Evolutionary conservation across 306 rosid genomes (phyloP).

Genomic region (Fragaria ananassa): DNA sequence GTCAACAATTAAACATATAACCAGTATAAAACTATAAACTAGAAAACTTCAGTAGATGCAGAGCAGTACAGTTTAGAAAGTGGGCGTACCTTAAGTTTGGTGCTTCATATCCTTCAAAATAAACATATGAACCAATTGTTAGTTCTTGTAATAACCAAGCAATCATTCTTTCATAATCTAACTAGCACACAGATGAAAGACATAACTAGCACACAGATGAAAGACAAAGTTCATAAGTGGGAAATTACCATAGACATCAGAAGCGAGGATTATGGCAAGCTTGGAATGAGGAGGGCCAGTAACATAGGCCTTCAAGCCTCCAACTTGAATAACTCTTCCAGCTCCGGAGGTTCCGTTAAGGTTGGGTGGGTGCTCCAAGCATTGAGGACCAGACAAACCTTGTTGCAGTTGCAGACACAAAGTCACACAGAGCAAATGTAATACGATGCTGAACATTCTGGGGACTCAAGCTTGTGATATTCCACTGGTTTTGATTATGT

Average conservation of each 20-base stretch:
- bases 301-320: slow-evolving; percentile 45
- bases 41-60: neutral
- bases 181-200: neutral
- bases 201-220: neutral
- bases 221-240: neutral
- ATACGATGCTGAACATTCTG: neutral
- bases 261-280: slow-evolving; percentile 44
- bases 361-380: slow-evolving; percentile 69
- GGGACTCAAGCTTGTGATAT: neutral
- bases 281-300: slow-evolving; percentile 50
- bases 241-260: slow-evolving; percentile 51
- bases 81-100: slow-evolving; percentile 28
- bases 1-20: neutral
- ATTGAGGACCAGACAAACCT: slow-evolving; percentile 52
- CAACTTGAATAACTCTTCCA: slow-evolving; percentile 51
- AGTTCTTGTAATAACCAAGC: neutral
- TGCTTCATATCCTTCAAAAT: slow-evolving; percentile 28
- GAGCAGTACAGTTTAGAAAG: neutral
- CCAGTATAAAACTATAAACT: neutral
- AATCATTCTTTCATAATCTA: neutral
- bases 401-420: neutral
- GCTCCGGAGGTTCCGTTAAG: slow-evolving; percentile 46
- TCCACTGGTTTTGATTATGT: neutral
- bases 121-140: neutral
- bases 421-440: neutral